phyloP scores from a whole-genome alignment of 306 rosid species.

The Begonia masoniana region DNA sequence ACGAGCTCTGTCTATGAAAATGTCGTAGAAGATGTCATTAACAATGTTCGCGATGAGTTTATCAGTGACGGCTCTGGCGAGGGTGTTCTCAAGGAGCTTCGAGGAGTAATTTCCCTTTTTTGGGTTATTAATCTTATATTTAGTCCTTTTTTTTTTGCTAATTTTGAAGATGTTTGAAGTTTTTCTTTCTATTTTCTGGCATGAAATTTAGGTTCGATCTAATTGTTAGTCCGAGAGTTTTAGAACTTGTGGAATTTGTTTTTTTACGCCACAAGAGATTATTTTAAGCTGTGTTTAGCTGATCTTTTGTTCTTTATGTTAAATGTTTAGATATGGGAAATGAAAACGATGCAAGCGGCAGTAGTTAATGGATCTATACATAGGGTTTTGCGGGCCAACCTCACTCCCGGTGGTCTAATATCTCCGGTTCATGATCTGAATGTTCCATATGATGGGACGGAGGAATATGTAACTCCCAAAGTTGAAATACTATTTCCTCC shows the following conservation, averaged over 20 bases:
- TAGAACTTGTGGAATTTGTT: neutral
- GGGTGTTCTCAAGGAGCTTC: conserved; percentile 92
- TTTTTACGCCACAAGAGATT: conserved; percentile 1
- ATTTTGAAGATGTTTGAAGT: neutral
- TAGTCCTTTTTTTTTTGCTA: neutral
- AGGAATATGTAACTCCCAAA: conserved; percentile 95
- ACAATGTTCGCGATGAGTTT: conserved; percentile 90
- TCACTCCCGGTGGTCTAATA: conserved; percentile 62
- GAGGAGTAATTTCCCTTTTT: conserved; percentile 50
- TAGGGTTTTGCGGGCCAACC: conserved; percentile 47
- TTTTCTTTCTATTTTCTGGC: neutral
- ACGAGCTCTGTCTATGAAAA: conserved; percentile 76
- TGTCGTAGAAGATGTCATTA: conserved; percentile 86
- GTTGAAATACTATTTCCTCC: conserved; percentile 95
- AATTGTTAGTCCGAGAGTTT: conserved; percentile 11
- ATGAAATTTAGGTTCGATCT: conserved; percentile 43
- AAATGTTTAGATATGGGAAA: conserved; percentile 68
- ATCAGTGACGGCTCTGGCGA: conserved; percentile 69
- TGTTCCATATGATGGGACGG: conserved; percentile 88
- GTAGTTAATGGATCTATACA: conserved; percentile 63
- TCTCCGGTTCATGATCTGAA: conserved; percentile 99
- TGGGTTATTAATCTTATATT: too few species aligned
- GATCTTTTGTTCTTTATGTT: conserved; percentile 4
- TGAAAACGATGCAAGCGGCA: conserved; percentile 84
- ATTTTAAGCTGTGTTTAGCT: conserved; percentile 10